Evolutionary conservation across 2,329 filamentous ascomycete genomes (phyloP).

Genomic region (Fusarium cyanostomum): DNA sequence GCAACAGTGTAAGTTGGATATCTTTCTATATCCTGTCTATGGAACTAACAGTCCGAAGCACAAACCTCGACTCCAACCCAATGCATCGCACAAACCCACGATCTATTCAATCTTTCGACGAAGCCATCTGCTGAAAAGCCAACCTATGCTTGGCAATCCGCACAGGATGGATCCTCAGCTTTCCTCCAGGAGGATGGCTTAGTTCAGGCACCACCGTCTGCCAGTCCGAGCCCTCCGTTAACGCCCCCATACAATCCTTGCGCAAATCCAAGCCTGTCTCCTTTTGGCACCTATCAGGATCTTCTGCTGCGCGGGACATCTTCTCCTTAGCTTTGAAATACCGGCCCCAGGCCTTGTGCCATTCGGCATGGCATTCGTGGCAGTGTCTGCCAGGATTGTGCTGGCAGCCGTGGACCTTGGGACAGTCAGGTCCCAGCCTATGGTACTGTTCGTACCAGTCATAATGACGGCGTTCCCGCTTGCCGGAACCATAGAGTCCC

Average conservation of each 20-base stretch:
- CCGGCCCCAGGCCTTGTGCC: slow-evolving; percentile 29
- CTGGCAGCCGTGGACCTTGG: slow-evolving; percentile 30
- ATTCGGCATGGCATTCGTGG: slow-evolving; percentile 33
- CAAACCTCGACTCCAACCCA: slow-evolving; percentile 4
- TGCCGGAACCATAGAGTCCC: slow-evolving; percentile 21
- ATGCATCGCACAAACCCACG: neutral
- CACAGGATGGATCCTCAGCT: slow-evolving; percentile 28
- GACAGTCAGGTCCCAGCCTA: slow-evolving; percentile 24
- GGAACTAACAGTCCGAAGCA: slow-evolving; percentile 14
- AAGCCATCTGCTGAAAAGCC: slow-evolving; percentile 1
- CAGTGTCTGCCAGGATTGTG: slow-evolving; percentile 18
- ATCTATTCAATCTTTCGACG: neutral
- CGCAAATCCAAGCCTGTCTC: slow-evolving; percentile 12
- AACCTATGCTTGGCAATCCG: slow-evolving; percentile 28
- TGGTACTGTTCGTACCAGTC: slow-evolving; percentile 41
- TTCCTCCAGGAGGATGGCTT: slow-evolving; percentile 23
- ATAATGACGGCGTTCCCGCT: slow-evolving; percentile 18
- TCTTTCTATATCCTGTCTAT: neutral
- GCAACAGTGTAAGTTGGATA: slow-evolving; percentile 27
- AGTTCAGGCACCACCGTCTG: slow-evolving; percentile 10
- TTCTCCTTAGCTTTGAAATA: slow-evolving; percentile 29
- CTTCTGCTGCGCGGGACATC: slow-evolving; percentile 1
- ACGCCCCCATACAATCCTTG: slow-evolving; percentile 6
- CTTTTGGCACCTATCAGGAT: slow-evolving; percentile 5
- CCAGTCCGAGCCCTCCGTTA: slow-evolving; percentile 7